Percentiles rank a stretch among this genome's conserved stretches.
Conservation (phyloP, 2,329 filamentous ascomycete genomes). For the Cytospora piceae region DNA sequence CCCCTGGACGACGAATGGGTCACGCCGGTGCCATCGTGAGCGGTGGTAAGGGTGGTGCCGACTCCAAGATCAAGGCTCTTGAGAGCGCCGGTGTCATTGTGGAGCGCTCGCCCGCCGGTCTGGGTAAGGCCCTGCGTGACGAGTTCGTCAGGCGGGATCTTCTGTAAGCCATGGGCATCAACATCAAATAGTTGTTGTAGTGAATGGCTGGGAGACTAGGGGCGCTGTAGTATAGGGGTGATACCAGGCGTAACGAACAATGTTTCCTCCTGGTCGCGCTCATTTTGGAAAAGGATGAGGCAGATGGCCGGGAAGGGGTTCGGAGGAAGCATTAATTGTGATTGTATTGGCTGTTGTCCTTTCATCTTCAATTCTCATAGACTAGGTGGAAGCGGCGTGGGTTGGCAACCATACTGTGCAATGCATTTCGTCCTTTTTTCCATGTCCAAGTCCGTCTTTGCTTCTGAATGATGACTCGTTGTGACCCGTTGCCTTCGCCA, state of each 20-base stretch:
- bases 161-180: constrained; percentile 62
- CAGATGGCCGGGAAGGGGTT: constrained; percentile 7
- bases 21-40: constrained; percentile 98
- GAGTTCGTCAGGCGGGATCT: constrained; percentile 97
- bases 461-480: neutral
- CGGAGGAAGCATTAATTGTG: constrained; percentile 20
- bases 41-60: constrained; percentile 95
- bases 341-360: constrained; percentile 22
- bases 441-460: neutral
- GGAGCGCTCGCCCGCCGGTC: constrained; percentile 87
- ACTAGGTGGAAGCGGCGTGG: constrained; percentile 35
- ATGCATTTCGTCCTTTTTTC: constrained; percentile 27
- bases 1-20: constrained; percentile 95
- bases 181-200: neutral
- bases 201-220: neutral
- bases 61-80: constrained; percentile 96
- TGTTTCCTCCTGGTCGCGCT: constrained; percentile 11
- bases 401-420: constrained; percentile 33
- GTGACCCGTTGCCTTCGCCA: neutral
- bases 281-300: neutral
- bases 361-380: constrained; percentile 34
- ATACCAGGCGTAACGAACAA: neutral
- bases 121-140: constrained; percentile 91
- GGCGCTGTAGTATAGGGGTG: neutral
- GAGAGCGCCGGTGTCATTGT: constrained; percentile 94